phyloP scores from a whole-genome alignment of 345 rosid genomes.

The Firmiana major region DNA sequence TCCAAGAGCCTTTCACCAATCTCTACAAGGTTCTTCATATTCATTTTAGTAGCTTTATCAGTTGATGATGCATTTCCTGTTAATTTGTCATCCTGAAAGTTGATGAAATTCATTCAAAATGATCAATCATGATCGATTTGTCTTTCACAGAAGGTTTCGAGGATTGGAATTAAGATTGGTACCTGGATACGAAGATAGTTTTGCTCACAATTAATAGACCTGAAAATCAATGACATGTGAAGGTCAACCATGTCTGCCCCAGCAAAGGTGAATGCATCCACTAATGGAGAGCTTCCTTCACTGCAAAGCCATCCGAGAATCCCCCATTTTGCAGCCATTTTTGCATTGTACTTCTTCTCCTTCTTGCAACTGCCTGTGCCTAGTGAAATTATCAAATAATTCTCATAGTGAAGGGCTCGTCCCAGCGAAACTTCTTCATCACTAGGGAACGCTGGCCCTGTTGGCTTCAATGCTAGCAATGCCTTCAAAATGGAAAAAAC shows the following conservation, averaged over 20 bases:
- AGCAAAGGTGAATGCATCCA: slow-evolving; percentile 46
- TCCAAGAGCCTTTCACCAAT: slow-evolving; percentile 28
- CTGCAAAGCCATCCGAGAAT: slow-evolving; percentile 37
- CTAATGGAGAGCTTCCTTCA: slow-evolving; percentile 27
- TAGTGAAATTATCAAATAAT: slow-evolving; percentile 33
- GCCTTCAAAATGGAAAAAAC: slow-evolving; percentile 4
- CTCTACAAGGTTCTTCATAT: slow-evolving; percentile 25
- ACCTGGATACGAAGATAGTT: slow-evolving; percentile 54
- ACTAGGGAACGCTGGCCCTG: slow-evolving; percentile 8
- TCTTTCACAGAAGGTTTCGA: not conserved
- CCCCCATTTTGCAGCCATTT: slow-evolving; percentile 42
- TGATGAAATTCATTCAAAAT: not conserved
- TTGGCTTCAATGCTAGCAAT: slow-evolving; percentile 16
- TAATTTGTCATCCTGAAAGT: slow-evolving; percentile 29
- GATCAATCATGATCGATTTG: not conserved
- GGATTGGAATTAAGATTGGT: not conserved
- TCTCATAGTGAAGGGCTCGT: slow-evolving; percentile 25
- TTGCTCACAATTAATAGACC: slow-evolving; percentile 18
- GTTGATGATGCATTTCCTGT: slow-evolving; percentile 17
- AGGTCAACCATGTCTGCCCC: slow-evolving; percentile 49
- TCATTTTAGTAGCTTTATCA: slow-evolving; percentile 26
- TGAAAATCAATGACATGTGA: slow-evolving; percentile 37
- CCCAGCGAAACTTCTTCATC: not conserved
- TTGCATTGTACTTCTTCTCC: slow-evolving; percentile 30
- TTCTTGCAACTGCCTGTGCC: slow-evolving; percentile 36